These are phyloP conservation scores for Ophiostoma pallidulum DNA, from an alignment of 2,329 filamentous ascomycete genomes.

Conservation along the genomic window DNA sequence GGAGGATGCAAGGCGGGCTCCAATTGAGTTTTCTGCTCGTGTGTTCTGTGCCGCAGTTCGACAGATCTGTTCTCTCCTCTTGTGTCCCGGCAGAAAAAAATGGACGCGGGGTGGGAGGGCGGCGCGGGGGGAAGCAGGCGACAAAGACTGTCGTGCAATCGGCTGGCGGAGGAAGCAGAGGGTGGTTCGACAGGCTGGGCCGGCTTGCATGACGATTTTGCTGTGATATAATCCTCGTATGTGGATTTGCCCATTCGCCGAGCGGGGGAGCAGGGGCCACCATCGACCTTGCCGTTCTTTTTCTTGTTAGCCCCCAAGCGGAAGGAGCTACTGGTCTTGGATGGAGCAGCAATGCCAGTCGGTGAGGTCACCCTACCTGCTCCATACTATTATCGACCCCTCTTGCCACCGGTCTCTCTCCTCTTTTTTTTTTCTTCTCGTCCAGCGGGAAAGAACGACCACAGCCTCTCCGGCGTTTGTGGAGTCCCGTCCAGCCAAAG, in stretches of 20 bases:
- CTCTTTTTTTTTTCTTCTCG: not conserved
- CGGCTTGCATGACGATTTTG: slow-evolving; percentile 7
- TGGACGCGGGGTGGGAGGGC: not conserved
- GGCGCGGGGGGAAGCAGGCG: not conserved
- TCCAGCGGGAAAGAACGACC: not conserved
- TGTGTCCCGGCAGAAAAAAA: not conserved
- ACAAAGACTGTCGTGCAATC: too few species aligned
- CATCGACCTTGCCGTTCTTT: too few species aligned
- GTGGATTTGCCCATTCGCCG: not conserved
- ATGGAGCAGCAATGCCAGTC: not conserved
- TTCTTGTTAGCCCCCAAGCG: slow-evolving; percentile 7
- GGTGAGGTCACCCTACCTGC: slow-evolving; percentile 10
- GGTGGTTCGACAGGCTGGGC: slow-evolving; percentile 2
- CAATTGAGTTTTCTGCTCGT: too few species aligned
- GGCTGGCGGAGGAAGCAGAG: not conserved
- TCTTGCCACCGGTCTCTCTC: not conserved
- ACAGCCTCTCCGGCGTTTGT: too few species aligned
- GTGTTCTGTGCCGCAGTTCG: too few species aligned
- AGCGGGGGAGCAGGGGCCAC: not conserved
- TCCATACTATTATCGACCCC: too few species aligned
- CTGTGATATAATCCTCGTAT: not conserved
- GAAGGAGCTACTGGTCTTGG: not conserved
- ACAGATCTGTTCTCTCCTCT: not conserved
- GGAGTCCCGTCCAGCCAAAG: not conserved
- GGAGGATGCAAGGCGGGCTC: not conserved